Base-by-base conservation (phyloP, 2,329 filamentous ascomycete genomes). In the Plenodomus tracheiphilus region DNA sequence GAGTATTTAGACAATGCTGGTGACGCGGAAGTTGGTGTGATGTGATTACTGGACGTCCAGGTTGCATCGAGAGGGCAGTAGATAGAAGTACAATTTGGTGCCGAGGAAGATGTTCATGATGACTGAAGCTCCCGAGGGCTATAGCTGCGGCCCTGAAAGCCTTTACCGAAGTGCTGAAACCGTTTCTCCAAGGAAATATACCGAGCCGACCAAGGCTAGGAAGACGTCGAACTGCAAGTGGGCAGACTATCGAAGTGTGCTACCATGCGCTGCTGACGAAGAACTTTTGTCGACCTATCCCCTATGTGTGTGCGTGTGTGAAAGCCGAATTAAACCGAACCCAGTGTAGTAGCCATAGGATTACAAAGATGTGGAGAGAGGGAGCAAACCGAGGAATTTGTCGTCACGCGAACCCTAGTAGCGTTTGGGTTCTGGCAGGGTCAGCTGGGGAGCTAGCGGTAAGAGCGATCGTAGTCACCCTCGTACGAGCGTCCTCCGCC, bases 391-490 rank as follows among this genome's bases (percentile, higher is more conserved):
- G 59, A 51, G 49, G 57, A 60, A 52, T 41, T 47, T 32, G 15
- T 32, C 28, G 53, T 49, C 58, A 56, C 52, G 55, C 56, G 53
- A 56, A 60, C 50, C 60, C 57, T 59, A 72, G 59, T 68, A 68
- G 52, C 68, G 66, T 53, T 71, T 66, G 54, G 69, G 63, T 62
- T 72, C 70, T 74, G 57, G 44, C 42, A 58, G 42, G 47, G 65
- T 73, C 62, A 73, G 69, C 61, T 43, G 51, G 38, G 44, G 49
- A 50, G 51, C 64, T 68, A 72, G 53, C 49, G 60, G 55, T 66
- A 59, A 56, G 74, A 71, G 74, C 79, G 77, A 55, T 72, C 77
- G 77, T 68, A 73, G 54, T 74, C 70, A 66, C 72, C 72, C 72
- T 74, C 72, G 61, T 73, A 74, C 50, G 70, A 69, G 65, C 71